Evolutionary conservation across 768 basidiomycete species (phyloP).

Genomic region (Macrolepiota fuliginosa): DNA sequence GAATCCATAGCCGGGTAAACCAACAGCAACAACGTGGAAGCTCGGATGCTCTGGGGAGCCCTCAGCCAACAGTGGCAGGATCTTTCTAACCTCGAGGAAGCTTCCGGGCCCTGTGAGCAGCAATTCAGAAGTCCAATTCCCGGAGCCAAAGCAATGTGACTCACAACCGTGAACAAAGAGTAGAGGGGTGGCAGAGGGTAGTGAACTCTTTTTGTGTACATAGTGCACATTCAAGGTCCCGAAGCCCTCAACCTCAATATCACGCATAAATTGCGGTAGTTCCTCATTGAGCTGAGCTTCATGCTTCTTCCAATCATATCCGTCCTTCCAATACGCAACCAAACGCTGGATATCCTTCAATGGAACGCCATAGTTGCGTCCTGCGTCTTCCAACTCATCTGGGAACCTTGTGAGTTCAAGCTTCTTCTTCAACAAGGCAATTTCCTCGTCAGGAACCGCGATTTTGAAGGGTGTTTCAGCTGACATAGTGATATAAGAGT

Average conservation of each 20-base stretch:
- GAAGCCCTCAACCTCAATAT: conserved; percentile 45
- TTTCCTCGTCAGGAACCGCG: conserved; percentile 30
- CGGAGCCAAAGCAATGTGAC: conserved; percentile 13
- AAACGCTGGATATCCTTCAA: conserved; percentile 45
- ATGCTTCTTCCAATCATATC: conserved; percentile 51
- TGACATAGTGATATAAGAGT: conserved; percentile 5
- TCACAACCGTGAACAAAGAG: conserved; percentile 49
- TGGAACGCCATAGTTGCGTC: conserved; percentile 43
- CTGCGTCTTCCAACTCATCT: conserved; percentile 37
- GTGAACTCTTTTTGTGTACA: conserved; percentile 47
- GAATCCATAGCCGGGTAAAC: conserved; percentile 63
- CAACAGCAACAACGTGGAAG: conserved; percentile 61
- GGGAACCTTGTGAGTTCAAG: conserved; percentile 39
- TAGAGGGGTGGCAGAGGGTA: conserved; percentile 38
- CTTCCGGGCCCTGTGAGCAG: conserved; percentile 55
- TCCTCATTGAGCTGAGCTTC: conserved; percentile 48
- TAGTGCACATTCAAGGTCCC: conserved; percentile 49
- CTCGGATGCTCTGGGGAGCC: conserved; percentile 42
- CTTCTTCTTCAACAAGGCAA: conserved; percentile 34
- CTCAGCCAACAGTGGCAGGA: conserved; percentile 50
- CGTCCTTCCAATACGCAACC: conserved; percentile 42
- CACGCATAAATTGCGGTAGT: conserved; percentile 53
- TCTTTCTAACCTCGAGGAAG: conserved; percentile 55
- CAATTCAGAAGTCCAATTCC: not conserved
- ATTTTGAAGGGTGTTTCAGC: conserved; percentile 37